A percentile compares a stretch with the other conserved stretches of the same genome.
Evolutionary conservation across 2,329 filamentous ascomycete species (phyloP).

Genomic region (Parafenestella ontariensis): DNA sequence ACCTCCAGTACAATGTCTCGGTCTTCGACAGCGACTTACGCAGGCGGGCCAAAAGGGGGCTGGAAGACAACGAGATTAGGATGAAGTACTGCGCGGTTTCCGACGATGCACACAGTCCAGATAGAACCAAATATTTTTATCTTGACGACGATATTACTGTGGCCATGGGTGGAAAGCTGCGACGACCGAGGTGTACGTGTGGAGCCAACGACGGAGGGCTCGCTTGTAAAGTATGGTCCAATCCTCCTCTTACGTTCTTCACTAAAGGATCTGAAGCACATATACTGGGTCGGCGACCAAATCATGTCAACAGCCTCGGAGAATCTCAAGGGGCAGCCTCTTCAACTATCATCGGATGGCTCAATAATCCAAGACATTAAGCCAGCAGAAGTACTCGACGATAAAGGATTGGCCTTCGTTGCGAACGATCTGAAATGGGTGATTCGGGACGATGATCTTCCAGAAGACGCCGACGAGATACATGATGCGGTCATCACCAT

Average conservation of each 20-base stretch:
- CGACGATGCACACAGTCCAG: slow-evolving; percentile 28
- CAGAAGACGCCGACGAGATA: slow-evolving; percentile 39
- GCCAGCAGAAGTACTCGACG: slow-evolving; percentile 39
- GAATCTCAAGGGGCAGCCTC: slow-evolving; percentile 29
- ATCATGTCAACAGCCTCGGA: slow-evolving; percentile 35
- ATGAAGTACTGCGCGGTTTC: slow-evolving; percentile 45
- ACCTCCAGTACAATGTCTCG: slow-evolving; percentile 45
- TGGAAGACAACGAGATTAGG: slow-evolving; percentile 43
- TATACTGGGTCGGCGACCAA: slow-evolving; percentile 49
- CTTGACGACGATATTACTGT: slow-evolving; percentile 47
- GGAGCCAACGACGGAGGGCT: slow-evolving; percentile 41
- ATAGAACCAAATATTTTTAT: slow-evolving; percentile 41
- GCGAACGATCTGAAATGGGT: slow-evolving; percentile 41
- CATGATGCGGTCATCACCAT: slow-evolving; percentile 41
- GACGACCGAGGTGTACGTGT: slow-evolving; percentile 43
- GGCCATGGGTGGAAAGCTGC: slow-evolving; percentile 35
- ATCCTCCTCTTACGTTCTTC: background rate
- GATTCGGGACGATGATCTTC: slow-evolving; percentile 34
- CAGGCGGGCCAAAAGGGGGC: slow-evolving; percentile 37
- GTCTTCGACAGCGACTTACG: slow-evolving; percentile 41
- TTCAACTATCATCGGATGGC: slow-evolving; percentile 43
- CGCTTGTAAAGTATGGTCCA: slow-evolving; percentile 43
- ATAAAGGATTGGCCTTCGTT: slow-evolving; percentile 33
- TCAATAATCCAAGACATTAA: slow-evolving; percentile 39
- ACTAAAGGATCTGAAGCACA: slow-evolving; percentile 37